These are phyloP conservation scores for Trichoderma lentiforme DNA, from an alignment of 2,329 filamentous ascomycete genomes.

Conservation along the genomic window DNA sequence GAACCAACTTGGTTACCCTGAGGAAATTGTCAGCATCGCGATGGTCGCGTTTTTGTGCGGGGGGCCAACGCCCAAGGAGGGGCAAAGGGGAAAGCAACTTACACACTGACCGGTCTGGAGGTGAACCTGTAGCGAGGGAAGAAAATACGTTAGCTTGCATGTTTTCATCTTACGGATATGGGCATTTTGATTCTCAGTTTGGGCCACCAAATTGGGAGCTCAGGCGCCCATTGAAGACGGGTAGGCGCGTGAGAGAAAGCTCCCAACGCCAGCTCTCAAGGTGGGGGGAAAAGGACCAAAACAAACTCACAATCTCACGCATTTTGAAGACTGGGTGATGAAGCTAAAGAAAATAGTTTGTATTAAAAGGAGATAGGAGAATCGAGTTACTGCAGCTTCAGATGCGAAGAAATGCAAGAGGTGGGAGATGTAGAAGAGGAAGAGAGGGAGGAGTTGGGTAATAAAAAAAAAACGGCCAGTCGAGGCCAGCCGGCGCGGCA, in stretches of 20 bases:
- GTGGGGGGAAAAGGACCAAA: not conserved
- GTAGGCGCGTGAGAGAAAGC: constrained; percentile 8
- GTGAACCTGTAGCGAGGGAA: constrained; percentile 70
- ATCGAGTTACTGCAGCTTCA: constrained; percentile 11
- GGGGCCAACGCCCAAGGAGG: constrained; percentile 11
- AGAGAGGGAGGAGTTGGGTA: constrained; percentile 13
- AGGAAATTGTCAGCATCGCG: constrained; percentile 35
- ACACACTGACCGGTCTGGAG: constrained; percentile 99
- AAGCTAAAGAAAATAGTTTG: constrained; percentile 5
- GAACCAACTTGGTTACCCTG: constrained; percentile 99
- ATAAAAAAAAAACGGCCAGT: constrained; percentile 16
- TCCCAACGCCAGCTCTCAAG: not conserved
- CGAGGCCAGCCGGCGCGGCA: constrained; percentile 13
- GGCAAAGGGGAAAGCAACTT: constrained; percentile 35
- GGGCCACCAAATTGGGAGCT: not conserved
- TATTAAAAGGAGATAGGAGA: constrained; percentile 11
- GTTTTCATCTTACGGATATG: not conserved
- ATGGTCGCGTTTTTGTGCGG: constrained; percentile 15
- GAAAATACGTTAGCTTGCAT: not conserved
- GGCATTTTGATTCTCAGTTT: not conserved
- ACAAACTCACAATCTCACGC: constrained; percentile 21
- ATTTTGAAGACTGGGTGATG: constrained; percentile 15
- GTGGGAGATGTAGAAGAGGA: not conserved
- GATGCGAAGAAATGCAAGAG: constrained; percentile 9
- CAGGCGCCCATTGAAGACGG: not conserved